These are phyloP conservation scores for Puccinia coronata DNA, from an alignment of 1,284 basidiomycete species.

Conservation along the genomic window DNA sequence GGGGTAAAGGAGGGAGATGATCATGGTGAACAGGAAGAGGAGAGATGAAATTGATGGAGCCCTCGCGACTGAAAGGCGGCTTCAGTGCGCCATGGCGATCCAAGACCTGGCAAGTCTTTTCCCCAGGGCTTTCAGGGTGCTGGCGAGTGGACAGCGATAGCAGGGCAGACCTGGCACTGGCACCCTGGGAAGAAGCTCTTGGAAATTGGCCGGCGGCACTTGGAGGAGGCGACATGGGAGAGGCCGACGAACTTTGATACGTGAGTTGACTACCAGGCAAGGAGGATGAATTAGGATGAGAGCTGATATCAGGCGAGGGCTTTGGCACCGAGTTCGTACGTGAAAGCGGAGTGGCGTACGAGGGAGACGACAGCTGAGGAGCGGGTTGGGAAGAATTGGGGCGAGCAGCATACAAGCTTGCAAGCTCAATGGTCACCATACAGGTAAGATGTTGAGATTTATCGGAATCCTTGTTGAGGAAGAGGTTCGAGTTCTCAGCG, in stretches of 20 bases:
- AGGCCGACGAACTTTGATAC: no score
- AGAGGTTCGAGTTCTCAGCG: slow-evolving; percentile 25
- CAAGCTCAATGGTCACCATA: slow-evolving; percentile 29
- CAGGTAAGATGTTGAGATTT: slow-evolving; percentile 43
- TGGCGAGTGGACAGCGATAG: not conserved
- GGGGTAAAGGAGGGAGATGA: slow-evolving; percentile 14
- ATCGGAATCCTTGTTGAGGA: slow-evolving; percentile 11
- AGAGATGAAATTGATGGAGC: slow-evolving; percentile 1
- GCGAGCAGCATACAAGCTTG: not conserved
- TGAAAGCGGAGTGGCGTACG: not conserved
- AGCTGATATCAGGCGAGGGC: not conserved
- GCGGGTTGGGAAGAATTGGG: not conserved
- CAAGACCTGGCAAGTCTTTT: not conserved
- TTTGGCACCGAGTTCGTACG: not conserved
- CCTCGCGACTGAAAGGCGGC: not conserved
- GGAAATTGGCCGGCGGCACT: not conserved
- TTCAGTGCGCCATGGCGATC: not conserved
- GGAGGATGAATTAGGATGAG: not conserved
- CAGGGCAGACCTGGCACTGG: not conserved
- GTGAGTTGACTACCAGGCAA: not conserved
- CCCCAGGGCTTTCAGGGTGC: not conserved
- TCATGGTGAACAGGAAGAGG: slow-evolving; percentile 21
- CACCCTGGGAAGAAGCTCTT: not conserved
- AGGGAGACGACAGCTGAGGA: not conserved
- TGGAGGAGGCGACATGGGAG: not conserved